Base-by-base conservation (phyloP, 768 basidiomycete species). In the Epithele typhae region DNA sequence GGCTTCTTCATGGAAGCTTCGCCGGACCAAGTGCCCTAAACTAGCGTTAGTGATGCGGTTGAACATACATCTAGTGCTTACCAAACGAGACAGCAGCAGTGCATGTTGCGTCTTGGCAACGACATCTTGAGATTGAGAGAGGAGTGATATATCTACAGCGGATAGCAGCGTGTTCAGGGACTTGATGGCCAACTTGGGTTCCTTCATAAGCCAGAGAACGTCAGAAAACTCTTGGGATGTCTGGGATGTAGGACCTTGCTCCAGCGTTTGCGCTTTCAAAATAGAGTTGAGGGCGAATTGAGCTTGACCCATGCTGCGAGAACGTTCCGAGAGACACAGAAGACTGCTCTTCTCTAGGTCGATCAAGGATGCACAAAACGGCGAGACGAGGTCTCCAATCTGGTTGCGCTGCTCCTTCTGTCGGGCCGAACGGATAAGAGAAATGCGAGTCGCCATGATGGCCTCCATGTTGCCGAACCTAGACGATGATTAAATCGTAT, bases 241-340 rank as follows among this genome's bases (percentile, higher is more conserved):
- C 23, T 76, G 71, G n/a, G 69, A 68, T 3, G 78, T 70, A 0
- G 74, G 60, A 1, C 45, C 53, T 1, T 51, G 59, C 49, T 79
- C 79, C 4, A 93, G 65, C 30, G 68, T 71, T 59, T 87, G 85
- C 0, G 92, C 90, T 22, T 79, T 77, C 24, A 89, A 72, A 30
- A 94, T 72, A 4, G 93, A 82, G 58, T 95, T 98, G 22, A 96
- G 66, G 0, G 95, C 90, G 27, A 92, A 77, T 58, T 96, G 93
- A 14, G 78, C 64, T 40, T 89, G 78, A 42, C 78, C 73, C 0
- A 80, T 75, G 30, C 71, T 61, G 17, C 93, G 75, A 12, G 95
- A 92, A 22, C 79, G 82, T 56, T 73, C 67, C 12, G 82, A 92
- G 46, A 96, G 69, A 15, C 71, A 71, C 24, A 93, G 64, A 7